A percentile compares a stretch with the other conserved stretches of the same genome.
Conservation (phyloP, 1,284 basidiomycete genomes). For the Papiliotrema fonsecae region DNA sequence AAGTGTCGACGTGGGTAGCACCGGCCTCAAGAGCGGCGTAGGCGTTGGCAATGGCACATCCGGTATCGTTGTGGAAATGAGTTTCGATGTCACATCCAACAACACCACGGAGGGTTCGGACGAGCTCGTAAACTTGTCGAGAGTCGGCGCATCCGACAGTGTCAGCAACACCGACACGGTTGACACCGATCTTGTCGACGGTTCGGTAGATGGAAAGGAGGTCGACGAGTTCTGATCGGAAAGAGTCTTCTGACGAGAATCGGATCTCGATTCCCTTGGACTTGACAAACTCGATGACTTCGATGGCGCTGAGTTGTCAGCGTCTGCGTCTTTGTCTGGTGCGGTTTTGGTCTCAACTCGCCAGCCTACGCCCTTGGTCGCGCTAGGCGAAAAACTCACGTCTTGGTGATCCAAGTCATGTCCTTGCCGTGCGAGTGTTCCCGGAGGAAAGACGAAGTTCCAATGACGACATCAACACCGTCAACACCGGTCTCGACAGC, state of each 20-base stretch:
- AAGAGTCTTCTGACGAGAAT: conserved; percentile 99
- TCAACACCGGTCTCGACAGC: conserved; percentile 99
- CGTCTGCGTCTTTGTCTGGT: no score
- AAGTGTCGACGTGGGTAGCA: conserved; percentile 98
- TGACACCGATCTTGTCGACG: conserved; percentile 99
- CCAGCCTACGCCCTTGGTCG: no score
- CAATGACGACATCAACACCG: conserved; percentile 99
- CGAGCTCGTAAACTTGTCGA: conserved; percentile 96
- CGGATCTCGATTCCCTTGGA: conserved; percentile 99
- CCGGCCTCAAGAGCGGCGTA: conserved; percentile 98
- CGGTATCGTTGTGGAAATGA: conserved; percentile 98
- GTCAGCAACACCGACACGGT: conserved; percentile 98
- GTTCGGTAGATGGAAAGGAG: conserved; percentile 98
- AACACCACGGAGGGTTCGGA: conserved; percentile 91
- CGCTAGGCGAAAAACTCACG: conserved; percentile 20
- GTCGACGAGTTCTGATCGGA: conserved; percentile 99
- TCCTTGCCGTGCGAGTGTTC: conserved; percentile 99
- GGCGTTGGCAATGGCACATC: conserved; percentile 91
- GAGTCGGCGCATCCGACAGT: conserved; percentile 99
- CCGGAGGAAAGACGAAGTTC: conserved; percentile 96
- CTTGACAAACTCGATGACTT: conserved; percentile 99
- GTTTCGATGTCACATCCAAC: conserved; percentile 96
- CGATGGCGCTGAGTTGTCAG: conserved; percentile 59
- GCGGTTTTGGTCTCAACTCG: no score
- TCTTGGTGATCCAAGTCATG: conserved; percentile 99